These are phyloP conservation scores for Neonectria magnoliae DNA, from an alignment of 2,329 filamentous ascomycete genomes.

Conservation along the genomic window DNA sequence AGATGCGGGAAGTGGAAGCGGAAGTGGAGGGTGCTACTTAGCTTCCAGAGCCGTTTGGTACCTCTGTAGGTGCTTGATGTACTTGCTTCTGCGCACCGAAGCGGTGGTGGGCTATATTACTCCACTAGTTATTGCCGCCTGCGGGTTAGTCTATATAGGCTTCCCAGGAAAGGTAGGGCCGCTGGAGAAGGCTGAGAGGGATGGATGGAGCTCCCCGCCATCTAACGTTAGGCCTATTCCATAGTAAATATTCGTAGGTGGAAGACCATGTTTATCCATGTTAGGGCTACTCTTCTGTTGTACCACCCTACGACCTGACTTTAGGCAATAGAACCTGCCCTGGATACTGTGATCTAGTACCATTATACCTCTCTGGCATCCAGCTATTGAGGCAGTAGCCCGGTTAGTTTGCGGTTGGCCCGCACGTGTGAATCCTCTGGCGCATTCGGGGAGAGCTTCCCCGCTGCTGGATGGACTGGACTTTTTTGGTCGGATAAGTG, in stretches of 20 bases:
- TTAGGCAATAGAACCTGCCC: not conserved
- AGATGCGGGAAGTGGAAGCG: conserved; percentile 28
- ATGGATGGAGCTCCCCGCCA: not conserved
- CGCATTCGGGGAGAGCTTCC: not conserved
- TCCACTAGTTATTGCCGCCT: conserved; percentile 22
- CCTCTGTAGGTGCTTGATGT: not conserved
- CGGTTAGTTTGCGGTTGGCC: not conserved
- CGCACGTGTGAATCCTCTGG: not conserved
- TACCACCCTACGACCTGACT: not conserved
- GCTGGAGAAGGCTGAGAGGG: not conserved
- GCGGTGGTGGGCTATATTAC: conserved; percentile 15
- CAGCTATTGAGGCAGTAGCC: not conserved
- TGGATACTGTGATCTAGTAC: no score
- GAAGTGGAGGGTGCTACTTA: conserved; percentile 21
- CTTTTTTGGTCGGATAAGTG: not conserved
- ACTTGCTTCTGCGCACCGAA: not conserved
- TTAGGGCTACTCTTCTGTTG: not conserved
- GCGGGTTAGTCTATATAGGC: conserved; percentile 15
- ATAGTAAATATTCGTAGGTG: no score
- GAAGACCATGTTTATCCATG: not conserved
- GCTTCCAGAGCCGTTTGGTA: conserved; percentile 3
- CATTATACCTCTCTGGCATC: not conserved
- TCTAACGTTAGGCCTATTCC: no score
- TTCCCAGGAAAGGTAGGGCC: not conserved
- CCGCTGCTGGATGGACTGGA: not conserved